These are phyloP conservation scores for Aspergillus terreus DNA, from an alignment of 2,329 filamentous ascomycete species.

Conservation along the genomic window DNA sequence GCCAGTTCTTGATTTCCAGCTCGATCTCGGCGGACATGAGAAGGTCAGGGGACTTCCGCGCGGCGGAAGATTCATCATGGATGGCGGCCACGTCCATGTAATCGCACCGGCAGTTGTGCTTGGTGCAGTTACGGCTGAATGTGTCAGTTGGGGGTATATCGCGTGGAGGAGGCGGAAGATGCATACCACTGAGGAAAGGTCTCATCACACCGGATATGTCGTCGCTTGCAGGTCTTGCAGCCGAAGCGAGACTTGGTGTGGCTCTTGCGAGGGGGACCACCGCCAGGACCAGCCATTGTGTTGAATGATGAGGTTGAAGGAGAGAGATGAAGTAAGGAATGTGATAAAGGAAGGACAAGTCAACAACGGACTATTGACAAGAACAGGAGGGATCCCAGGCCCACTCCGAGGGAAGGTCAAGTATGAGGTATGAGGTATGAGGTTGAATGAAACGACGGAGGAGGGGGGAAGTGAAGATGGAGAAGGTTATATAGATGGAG, in stretches of 20 bases:
- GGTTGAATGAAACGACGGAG: background rate
- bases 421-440: background rate
- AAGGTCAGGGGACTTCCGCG: conserved; percentile 58
- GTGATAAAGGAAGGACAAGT: conserved; percentile 4
- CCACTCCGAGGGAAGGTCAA: background rate
- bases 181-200: conserved; percentile 93
- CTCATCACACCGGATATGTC: conserved; percentile 97
- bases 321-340: conserved; percentile 4
- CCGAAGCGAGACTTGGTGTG: conserved; percentile 99
- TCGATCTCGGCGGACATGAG: conserved; percentile 87
- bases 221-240: conserved; percentile 95
- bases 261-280: conserved; percentile 84
- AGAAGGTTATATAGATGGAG: background rate
- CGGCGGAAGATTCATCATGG: conserved; percentile 48
- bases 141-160: background rate
- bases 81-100: conserved; percentile 83
- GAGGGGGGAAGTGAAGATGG: background rate
- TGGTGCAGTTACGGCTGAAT: conserved; percentile 89
- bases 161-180: conserved; percentile 20
- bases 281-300: conserved; percentile 84
- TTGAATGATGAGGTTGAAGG: background rate
- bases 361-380: background rate
- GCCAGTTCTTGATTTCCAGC: conserved; percentile 76
- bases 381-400: background rate
- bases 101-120: conserved; percentile 96